Evolutionary conservation across 208 protist species (phyloP).

Genomic region (Trypanosoma scelopori): DNA sequence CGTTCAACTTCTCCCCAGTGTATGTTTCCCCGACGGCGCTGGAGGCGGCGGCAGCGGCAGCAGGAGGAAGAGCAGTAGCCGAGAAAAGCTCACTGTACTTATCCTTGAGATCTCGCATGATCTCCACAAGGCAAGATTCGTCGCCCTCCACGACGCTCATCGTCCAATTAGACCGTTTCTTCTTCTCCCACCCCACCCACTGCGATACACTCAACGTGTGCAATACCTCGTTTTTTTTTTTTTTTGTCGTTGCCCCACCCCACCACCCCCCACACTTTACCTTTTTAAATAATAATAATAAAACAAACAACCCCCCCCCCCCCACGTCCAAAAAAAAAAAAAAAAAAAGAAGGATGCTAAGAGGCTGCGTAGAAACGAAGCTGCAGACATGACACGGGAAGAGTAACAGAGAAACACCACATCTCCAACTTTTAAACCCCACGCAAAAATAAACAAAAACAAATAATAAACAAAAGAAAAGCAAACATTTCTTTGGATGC

Average conservation of each 20-base stretch:
- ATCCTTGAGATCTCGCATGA: conserved; percentile 67
- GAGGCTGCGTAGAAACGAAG: too few species aligned
- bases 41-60: too few species aligned
- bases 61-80: conserved; percentile 43
- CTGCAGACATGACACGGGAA: too few species aligned
- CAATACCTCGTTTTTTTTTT: not conserved
- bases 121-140: conserved; percentile 59
- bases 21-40: conserved; percentile 66
- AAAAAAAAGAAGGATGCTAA: too few species aligned
- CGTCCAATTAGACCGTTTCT: conserved; percentile 48
- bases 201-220: too few species aligned
- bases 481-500: not conserved
- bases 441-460: conserved; percentile 10
- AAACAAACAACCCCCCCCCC: too few species aligned
- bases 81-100: conserved; percentile 64
- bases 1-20: conserved; percentile 50
- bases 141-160: conserved; percentile 76
- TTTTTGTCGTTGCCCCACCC: too few species aligned
- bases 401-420: too few species aligned
- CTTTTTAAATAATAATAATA: too few species aligned
- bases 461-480: conserved; percentile 11
- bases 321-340: too few species aligned
- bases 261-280: too few species aligned
- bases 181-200: too few species aligned
- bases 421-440: conserved; percentile 1